These are phyloP conservation scores for Cyclocybe cylindracea DNA, from an alignment of 768 basidiomycete genomes.

Conservation along the genomic window DNA sequence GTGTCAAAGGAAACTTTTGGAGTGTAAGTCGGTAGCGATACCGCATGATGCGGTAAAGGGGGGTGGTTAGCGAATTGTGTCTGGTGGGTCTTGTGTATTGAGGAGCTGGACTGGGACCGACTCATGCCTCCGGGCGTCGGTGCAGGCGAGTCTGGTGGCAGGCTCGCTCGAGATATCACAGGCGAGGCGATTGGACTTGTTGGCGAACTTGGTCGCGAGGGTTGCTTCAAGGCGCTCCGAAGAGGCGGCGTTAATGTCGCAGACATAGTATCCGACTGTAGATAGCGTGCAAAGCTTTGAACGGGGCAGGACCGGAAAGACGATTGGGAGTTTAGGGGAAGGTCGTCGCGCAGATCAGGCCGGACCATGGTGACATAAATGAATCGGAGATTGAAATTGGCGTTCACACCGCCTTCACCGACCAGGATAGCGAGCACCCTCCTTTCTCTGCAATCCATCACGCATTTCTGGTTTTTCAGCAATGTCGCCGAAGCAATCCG, in stretches of 20 bases:
- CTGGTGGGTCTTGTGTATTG: background rate
- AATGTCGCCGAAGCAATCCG: no score
- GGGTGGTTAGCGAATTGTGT: background rate
- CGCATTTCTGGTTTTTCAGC: no score
- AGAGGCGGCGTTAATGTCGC: conserved; percentile 9
- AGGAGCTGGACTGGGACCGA: conserved; percentile 11
- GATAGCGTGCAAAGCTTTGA: background rate
- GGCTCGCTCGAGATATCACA: conserved; percentile 8
- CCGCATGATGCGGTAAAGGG: conserved; percentile 6
- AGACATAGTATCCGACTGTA: background rate
- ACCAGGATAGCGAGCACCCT: no score
- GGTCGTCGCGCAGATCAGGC: no score
- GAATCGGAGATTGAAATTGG: no score
- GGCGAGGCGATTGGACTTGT: conserved; percentile 13
- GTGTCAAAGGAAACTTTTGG: conserved; percentile 87
- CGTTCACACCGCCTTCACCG: no score
- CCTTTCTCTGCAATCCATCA: no score
- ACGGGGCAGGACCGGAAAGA: background rate
- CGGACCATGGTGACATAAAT: no score
- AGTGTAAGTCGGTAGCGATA: conserved; percentile 36
- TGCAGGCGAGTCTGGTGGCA: conserved; percentile 10
- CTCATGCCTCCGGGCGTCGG: conserved; percentile 2
- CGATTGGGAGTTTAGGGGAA: background rate
- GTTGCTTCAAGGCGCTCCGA: conserved; percentile 26
- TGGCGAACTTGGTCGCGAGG: conserved; percentile 24